Evolutionary conservation across 768 basidiomycete species (phyloP).

Genomic region (Russula dissimulans): DNA sequence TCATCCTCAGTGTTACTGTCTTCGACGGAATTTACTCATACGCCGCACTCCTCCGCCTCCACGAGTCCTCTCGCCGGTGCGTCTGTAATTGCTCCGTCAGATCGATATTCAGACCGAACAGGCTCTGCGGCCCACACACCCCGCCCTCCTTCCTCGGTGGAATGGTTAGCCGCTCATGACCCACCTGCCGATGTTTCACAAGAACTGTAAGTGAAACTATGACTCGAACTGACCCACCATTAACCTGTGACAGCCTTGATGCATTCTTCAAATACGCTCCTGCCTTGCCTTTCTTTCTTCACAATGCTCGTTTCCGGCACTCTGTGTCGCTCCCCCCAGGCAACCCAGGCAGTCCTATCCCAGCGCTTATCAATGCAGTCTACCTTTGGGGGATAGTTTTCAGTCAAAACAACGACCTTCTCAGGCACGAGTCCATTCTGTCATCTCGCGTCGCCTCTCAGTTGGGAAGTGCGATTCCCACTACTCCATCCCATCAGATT

Average conservation of each 20-base stretch:
- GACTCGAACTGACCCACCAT: neutral
- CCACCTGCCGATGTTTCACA: slow-evolving; percentile 6
- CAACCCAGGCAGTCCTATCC: slow-evolving; percentile 24
- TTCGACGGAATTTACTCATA: neutral
- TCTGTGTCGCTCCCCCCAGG: slow-evolving; percentile 25
- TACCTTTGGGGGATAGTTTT: slow-evolving; percentile 31
- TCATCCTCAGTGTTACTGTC: neutral
- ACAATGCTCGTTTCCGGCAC: slow-evolving; percentile 36
- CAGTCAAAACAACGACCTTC: slow-evolving; percentile 20
- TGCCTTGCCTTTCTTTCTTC: slow-evolving; percentile 62
- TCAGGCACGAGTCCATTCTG: slow-evolving; percentile 30
- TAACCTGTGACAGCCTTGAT: slow-evolving; percentile 38
- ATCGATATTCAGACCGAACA: neutral
- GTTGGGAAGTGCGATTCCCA: slow-evolving; percentile 32
- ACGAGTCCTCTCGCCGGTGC: slow-evolving; percentile 10
- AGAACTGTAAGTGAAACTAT: slow-evolving; percentile 13
- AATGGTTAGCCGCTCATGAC: slow-evolving; percentile 10
- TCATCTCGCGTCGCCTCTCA: slow-evolving; percentile 42
- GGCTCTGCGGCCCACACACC: neutral
- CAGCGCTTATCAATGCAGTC: slow-evolving; percentile 36
- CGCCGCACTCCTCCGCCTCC: slow-evolving; percentile 7
- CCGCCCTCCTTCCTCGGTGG: neutral
- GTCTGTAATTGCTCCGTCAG: neutral
- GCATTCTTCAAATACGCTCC: slow-evolving; percentile 47
- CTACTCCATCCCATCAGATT: slow-evolving; percentile 30